Evolutionary conservation across 1,139 yeast species (phyloP).

Genomic region (Geotrichum klebahnii): DNA sequence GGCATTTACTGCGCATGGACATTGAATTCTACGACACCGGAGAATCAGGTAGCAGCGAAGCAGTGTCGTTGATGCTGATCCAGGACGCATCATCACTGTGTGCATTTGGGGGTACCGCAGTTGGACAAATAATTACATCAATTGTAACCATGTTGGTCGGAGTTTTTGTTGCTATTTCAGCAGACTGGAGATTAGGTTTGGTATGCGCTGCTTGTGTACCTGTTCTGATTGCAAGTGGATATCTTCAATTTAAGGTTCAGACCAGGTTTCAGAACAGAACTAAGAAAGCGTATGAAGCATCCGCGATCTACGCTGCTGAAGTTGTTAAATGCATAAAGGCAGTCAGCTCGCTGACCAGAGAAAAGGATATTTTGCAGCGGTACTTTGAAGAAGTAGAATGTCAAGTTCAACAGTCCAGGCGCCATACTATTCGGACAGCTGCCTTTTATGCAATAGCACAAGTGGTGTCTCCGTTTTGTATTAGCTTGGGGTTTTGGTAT

Average conservation of each 20-base stretch:
- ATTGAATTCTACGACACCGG: conserved; percentile 67
- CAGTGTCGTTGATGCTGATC: conserved; percentile 17
- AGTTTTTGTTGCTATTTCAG: conserved; percentile 66
- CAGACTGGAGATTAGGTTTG: conserved; percentile 62
- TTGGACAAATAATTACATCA: conserved; percentile 70
- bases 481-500: conserved; percentile 43
- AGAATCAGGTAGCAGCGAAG: conserved; percentile 17
- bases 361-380: conserved; percentile 35
- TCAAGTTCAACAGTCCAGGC: conserved; percentile 35
- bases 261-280: conserved; percentile 58
- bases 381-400: conserved; percentile 34
- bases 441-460: conserved; percentile 37
- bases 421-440: conserved; percentile 34
- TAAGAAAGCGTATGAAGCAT: conserved; percentile 40
- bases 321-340: conserved; percentile 39
- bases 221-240: conserved; percentile 63
- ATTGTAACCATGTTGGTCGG: conserved; percentile 68
- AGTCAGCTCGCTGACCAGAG: conserved; percentile 40
- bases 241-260: conserved; percentile 77
- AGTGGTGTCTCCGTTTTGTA: conserved; percentile 40
- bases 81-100: conserved; percentile 69
- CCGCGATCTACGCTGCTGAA: conserved; percentile 41
- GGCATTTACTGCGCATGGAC: conserved; percentile 59
- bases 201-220: conserved; percentile 61
- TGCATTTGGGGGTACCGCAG: conserved; percentile 79